Conservation (phyloP, 371 early-diverging fungal genomes). For the Mucor racemosus region DNA sequence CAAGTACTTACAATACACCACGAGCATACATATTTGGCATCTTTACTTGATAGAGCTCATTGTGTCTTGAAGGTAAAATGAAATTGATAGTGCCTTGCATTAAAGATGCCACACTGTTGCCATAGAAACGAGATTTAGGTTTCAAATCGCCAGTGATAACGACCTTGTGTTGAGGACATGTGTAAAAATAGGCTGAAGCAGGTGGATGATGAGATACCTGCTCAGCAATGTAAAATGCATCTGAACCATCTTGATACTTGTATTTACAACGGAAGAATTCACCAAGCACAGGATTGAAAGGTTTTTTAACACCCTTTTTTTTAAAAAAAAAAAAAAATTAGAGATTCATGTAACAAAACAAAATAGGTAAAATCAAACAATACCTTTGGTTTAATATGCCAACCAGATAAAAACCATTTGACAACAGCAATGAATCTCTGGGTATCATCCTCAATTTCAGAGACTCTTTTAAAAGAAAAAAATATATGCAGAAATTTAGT, state of each 20-base stretch:
- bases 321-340: neutral
- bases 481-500: conserved; percentile 1
- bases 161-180: conserved; percentile 83
- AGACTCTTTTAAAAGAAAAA: conserved; percentile 43
- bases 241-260: conserved; percentile 71
- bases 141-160: conserved; percentile 81
- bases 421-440: conserved; percentile 89
- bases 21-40: conserved; percentile 95
- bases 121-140: conserved; percentile 90
- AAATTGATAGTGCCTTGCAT: conserved; percentile 83
- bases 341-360: neutral
- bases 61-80: conserved; percentile 61
- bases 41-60: conserved; percentile 80
- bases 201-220: conserved; percentile 99
- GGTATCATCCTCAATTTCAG: conserved; percentile 70
- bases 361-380: neutral
- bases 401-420: conserved; percentile 92
- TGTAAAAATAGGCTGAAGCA: conserved; percentile 85
- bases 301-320: conserved; percentile 92
- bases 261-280: conserved; percentile 90
- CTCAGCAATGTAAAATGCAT: conserved; percentile 87
- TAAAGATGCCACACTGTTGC: conserved; percentile 90
- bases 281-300: conserved; percentile 96
- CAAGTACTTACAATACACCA: conserved; percentile 66
- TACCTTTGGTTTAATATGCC: conserved; percentile 96